A percentile compares a stretch with the other conserved stretches of the same genome.
Evolutionary conservation across 2,329 filamentous ascomycete species (phyloP).

Genomic region (Aciculosporium take): DNA sequence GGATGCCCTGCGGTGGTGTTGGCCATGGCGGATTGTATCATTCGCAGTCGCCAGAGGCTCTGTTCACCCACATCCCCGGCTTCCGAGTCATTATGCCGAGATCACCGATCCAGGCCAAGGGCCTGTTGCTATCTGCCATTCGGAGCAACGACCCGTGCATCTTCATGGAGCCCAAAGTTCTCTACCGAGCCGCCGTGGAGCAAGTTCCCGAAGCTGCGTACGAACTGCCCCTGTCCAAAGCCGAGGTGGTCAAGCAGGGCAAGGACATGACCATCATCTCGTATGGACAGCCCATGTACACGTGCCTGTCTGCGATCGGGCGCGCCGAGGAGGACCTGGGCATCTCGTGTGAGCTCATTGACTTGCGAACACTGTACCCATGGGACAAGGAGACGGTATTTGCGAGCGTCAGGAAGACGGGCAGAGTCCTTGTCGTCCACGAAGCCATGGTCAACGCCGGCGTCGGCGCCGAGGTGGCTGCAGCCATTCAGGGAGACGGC

Average conservation of each 20-base stretch:
- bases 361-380: constrained; percentile 76
- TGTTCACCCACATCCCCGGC: constrained; percentile 82
- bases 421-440: constrained; percentile 75
- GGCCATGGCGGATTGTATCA: constrained; percentile 83
- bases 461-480: constrained; percentile 77
- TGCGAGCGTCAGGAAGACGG: constrained; percentile 74
- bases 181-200: constrained; percentile 84
- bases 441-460: constrained; percentile 87
- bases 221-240: constrained; percentile 71
- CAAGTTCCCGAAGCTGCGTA: constrained; percentile 74
- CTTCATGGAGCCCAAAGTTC: constrained; percentile 87
- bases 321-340: constrained; percentile 63
- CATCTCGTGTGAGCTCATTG: constrained; percentile 68
- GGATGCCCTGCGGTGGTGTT: constrained; percentile 83
- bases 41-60: constrained; percentile 73
- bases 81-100: constrained; percentile 74
- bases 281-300: constrained; percentile 81
- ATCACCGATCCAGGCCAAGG: constrained; percentile 79
- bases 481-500: constrained; percentile 66
- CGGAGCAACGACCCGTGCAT: constrained; percentile 74
- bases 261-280: constrained; percentile 72
- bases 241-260: constrained; percentile 69
- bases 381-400: constrained; percentile 78
- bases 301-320: constrained; percentile 62
- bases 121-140: constrained; percentile 63